A percentile compares a stretch with the other conserved stretches of the same genome.
These are phyloP conservation scores for Cunninghamia lanceolata DNA, from an alignment of 75 land plant genomes.

Conservation along the genomic window DNA sequence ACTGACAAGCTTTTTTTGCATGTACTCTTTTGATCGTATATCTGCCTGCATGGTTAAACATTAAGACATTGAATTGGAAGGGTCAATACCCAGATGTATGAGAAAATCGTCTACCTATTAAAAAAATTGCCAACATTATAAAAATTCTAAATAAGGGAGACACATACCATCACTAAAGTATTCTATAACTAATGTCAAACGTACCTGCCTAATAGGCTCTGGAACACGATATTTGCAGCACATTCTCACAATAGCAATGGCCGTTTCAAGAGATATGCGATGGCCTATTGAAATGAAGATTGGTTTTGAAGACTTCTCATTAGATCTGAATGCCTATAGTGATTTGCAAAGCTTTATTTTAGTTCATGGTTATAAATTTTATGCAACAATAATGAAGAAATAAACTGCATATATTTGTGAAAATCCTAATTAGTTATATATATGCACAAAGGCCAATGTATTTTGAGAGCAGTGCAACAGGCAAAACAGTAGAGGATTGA, in stretches of 20 bases:
- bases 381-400: neutral
- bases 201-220: constrained; percentile 85
- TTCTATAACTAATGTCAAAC: neutral
- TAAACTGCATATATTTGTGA: neutral
- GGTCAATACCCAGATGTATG: no score
- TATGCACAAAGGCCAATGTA: neutral
- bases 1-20: neutral
- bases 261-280: constrained; percentile 74
- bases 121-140: neutral
- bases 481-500: neutral
- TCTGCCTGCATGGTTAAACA: constrained; percentile 28
- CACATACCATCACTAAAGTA: neutral
- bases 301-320: constrained; percentile 54
- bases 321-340: constrained; percentile 60
- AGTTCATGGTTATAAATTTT: neutral
- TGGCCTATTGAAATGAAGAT: constrained; percentile 81
- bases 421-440: no score
- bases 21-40: constrained; percentile 29
- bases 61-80: neutral
- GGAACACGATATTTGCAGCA: constrained; percentile 80
- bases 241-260: constrained; percentile 53
- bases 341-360: neutral
- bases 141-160: neutral
- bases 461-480: neutral
- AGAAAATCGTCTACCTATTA: neutral